Conservation (phyloP, 2,329 filamentous ascomycete genomes). For the Pyrenochaeta sp. region DNA sequence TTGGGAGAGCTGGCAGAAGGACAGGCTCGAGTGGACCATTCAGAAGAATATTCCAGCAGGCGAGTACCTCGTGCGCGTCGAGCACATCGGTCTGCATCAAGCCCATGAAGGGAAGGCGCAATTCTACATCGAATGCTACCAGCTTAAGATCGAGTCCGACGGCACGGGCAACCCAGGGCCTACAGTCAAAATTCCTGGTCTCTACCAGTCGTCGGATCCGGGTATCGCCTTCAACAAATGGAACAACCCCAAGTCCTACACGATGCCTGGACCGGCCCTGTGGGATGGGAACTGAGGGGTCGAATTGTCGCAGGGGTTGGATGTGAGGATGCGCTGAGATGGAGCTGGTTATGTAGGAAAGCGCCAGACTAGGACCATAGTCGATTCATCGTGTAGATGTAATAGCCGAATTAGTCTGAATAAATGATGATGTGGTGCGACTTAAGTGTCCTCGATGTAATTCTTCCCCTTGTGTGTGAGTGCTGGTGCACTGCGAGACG, state of each 20-base stretch:
- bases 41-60: slow-evolving; percentile 53
- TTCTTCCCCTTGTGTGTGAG: not conserved
- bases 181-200: slow-evolving; percentile 58
- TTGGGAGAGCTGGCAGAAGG: slow-evolving; percentile 51
- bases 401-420: not conserved
- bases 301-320: not conserved
- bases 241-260: slow-evolving; percentile 44
- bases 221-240: slow-evolving; percentile 60
- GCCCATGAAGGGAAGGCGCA: slow-evolving; percentile 42
- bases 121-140: slow-evolving; percentile 51
- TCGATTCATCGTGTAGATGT: not conserved
- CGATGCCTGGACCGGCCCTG: slow-evolving; percentile 41
- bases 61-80: slow-evolving; percentile 48
- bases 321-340: not conserved
- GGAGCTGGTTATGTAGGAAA: not conserved
- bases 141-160: slow-evolving; percentile 57
- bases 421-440: not conserved
- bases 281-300: slow-evolving; percentile 25
- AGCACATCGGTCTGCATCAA: slow-evolving; percentile 47
- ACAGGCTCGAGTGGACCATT: slow-evolving; percentile 55
- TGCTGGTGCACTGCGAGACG: not conserved
- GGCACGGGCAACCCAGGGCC: slow-evolving; percentile 54
- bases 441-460: not conserved
- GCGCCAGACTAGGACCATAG: not conserved
- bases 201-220: slow-evolving; percentile 58